Evolutionary conservation across 2,329 filamentous ascomycete species (phyloP).

Genomic region (Aspergillus melleus): DNA sequence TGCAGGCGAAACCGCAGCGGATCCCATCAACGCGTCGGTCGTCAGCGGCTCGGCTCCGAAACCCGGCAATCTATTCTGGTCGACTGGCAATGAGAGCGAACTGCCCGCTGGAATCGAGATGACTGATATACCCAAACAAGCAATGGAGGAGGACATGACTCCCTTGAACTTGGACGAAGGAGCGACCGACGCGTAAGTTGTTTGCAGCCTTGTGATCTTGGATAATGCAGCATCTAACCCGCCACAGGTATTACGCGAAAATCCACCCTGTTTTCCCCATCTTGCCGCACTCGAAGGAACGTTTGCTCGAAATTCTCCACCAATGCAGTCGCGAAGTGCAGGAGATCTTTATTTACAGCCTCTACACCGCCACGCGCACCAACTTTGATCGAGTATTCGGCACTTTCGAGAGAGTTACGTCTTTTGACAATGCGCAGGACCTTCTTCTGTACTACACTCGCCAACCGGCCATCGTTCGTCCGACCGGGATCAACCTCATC

Average conservation of each 20-base stretch:
- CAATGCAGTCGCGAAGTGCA: conserved; percentile 42
- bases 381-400: conserved; percentile 34
- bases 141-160: conserved; percentile 36
- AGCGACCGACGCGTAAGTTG: conserved; percentile 40
- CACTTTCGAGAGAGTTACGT: conserved; percentile 35
- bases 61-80: conserved; percentile 42
- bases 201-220: not conserved
- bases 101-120: conserved; percentile 34
- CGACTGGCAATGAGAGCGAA: conserved; percentile 32
- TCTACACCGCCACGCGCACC: conserved; percentile 43
- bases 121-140: conserved; percentile 31
- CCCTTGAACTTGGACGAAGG: conserved; percentile 40
- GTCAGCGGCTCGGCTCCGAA: conserved; percentile 36
- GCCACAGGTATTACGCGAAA: conserved; percentile 40
- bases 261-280: conserved; percentile 44
- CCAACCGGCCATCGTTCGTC: conserved; percentile 36
- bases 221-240: conserved; percentile 13
- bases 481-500: conserved; percentile 39
- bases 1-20: conserved; percentile 30
- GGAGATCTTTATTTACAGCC: conserved; percentile 41
- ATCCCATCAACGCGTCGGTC: conserved; percentile 37
- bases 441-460: conserved; percentile 40
- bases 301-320: conserved; percentile 38
- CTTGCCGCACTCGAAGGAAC: conserved; percentile 41
- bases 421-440: conserved; percentile 43